Conservation (phyloP, 257 asterid genomes). For the Scutellaria barbata region DNA sequence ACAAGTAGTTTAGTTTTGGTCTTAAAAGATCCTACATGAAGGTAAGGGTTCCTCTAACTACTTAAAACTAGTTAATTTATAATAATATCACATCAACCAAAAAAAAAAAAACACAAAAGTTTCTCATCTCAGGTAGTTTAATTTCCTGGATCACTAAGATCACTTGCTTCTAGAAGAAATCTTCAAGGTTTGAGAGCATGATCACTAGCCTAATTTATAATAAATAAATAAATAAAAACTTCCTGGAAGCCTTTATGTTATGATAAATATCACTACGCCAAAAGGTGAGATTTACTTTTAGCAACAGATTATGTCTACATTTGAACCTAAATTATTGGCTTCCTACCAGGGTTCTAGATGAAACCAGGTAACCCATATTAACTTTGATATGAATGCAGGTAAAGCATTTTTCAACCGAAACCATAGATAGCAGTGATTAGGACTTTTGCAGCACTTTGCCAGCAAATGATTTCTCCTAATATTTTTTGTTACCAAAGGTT, state of each 20-base stretch:
- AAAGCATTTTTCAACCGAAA: conserved; percentile 4
- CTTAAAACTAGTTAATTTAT: neutral
- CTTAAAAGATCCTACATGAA: neutral
- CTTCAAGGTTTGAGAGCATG: neutral
- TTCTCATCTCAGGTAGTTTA: neutral
- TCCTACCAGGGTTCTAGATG: conserved; percentile 5
- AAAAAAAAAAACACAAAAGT: neutral
- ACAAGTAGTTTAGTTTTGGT: neutral
- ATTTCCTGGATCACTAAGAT: neutral
- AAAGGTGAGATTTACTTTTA: neutral
- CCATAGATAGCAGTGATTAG: neutral
- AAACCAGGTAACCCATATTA: neutral
- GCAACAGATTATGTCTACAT: conserved; percentile 6
- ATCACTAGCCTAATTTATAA: neutral
- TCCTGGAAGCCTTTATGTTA: neutral
- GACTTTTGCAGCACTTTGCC: neutral
- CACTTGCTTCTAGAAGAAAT: neutral
- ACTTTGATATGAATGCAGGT: conserved; percentile 18
- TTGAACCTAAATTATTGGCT: no score
- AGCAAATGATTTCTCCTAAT: neutral
- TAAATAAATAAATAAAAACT: no score
- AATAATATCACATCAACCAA: neutral
- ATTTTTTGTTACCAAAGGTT: neutral
- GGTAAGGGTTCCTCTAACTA: conserved; percentile 5
- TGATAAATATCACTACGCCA: neutral